A percentile compares a stretch with the other conserved stretches of the same genome.
phyloP scores from a whole-genome alignment of 2,329 filamentous ascomycete species.

The Phoma herbarum region DNA sequence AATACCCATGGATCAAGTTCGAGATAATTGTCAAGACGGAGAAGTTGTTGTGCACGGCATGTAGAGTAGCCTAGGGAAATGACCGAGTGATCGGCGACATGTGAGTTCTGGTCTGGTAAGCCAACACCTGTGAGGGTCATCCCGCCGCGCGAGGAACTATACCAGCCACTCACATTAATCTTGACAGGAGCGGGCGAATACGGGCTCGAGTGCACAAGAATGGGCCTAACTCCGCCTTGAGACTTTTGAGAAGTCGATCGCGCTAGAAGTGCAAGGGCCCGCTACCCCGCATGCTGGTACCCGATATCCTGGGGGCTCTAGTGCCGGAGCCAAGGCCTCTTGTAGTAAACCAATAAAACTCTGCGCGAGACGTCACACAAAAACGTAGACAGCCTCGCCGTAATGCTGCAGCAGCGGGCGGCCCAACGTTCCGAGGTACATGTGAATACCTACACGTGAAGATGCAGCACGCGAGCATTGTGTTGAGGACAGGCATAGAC shows the following conservation, averaged over 20 bases:
- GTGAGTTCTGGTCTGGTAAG: conserved; percentile 4
- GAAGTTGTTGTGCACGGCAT: conserved; percentile 1
- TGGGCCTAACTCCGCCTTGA: conserved; percentile 9
- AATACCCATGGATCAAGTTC: background rate
- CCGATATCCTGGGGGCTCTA: conserved; percentile 8
- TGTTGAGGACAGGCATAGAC: background rate
- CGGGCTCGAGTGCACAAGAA: conserved; percentile 4
- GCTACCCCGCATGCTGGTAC: conserved; percentile 18
- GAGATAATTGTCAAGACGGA: background rate
- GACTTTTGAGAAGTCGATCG: conserved; percentile 1
- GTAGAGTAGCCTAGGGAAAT: background rate
- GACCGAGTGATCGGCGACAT: conserved; percentile 18
- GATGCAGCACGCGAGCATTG: conserved; percentile 3
- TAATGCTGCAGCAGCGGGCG: conserved; percentile 1
- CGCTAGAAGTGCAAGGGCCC: conserved; percentile 16
- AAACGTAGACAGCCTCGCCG: conserved; percentile 4
- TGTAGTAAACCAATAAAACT: conserved; percentile 13
- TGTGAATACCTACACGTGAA: conserved; percentile 17
- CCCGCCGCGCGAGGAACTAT: too few relatives aligned
- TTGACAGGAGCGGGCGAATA: conserved; percentile 1
- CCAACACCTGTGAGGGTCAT: background rate
- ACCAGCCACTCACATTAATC: conserved; percentile 7
- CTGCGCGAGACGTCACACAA: conserved; percentile 11
- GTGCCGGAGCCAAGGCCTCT: conserved; percentile 8
- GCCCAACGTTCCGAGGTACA: conserved; percentile 4